These are phyloP conservation scores for Barnettozyma salicaria DNA, from an alignment of 805 yeast genomes.

Conservation along the genomic window DNA sequence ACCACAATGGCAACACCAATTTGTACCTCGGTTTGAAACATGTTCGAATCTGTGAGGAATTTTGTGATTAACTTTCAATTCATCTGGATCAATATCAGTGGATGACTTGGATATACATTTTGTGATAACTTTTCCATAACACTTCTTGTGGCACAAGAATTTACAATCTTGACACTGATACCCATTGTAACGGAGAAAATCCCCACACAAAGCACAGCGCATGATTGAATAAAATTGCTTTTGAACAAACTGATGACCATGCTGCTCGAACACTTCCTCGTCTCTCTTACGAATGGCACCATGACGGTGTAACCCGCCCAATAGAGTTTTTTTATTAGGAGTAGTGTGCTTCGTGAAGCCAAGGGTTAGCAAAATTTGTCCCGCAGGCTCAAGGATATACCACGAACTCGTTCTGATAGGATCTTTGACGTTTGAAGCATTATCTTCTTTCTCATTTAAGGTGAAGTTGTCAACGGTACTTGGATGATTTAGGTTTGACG, in stretches of 20 bases:
- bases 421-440: conserved; percentile 14
- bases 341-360: conserved; percentile 69
- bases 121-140: conserved; percentile 74
- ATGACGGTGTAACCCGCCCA: conserved; percentile 82
- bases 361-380: conserved; percentile 73
- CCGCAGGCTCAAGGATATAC: conserved; percentile 92
- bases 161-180: conserved; percentile 82
- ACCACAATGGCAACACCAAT: conserved; percentile 99
- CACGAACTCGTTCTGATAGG: conserved; percentile 60
- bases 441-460: conserved; percentile 11
- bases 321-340: conserved; percentile 38
- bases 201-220: conserved; percentile 98
- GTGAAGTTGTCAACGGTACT: conserved; percentile 24
- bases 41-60: conserved; percentile 96
- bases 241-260: conserved; percentile 95
- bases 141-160: conserved; percentile 73
- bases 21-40: conserved; percentile 88
- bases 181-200: conserved; percentile 82
- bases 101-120: conserved; percentile 78
- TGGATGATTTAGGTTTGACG: conserved; percentile 9
- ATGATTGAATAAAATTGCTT: conserved; percentile 92
- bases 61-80: conserved; percentile 83
- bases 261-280: conserved; percentile 83
- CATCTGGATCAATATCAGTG: conserved; percentile 63
- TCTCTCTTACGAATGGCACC: conserved; percentile 96